Conservation (phyloP, 2,329 filamentous ascomycete genomes). For the Botrytis sinoallii region DNA sequence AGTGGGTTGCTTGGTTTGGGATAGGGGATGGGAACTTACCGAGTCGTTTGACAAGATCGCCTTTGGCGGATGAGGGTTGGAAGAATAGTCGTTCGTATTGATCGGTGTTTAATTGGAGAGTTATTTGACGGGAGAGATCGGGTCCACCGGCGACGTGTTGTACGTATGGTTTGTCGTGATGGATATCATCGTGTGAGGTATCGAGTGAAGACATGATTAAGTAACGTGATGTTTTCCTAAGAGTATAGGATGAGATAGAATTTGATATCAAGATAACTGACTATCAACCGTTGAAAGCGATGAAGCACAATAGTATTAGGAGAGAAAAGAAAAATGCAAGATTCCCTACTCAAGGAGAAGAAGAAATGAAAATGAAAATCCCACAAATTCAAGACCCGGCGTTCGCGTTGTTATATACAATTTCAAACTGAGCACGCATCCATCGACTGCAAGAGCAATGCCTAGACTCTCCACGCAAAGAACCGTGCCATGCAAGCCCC, state of each 20-base stretch:
- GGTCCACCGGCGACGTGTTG: not conserved
- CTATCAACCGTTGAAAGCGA: not conserved
- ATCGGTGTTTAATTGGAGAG: slow-evolving; percentile 19
- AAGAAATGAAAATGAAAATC: not conserved
- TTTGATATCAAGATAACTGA: not conserved
- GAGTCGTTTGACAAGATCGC: slow-evolving; percentile 24
- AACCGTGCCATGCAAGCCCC: not conserved
- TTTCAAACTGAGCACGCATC: not conserved
- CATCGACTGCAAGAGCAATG: not conserved
- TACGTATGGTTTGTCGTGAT: slow-evolving; percentile 3
- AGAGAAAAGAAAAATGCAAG: not conserved
- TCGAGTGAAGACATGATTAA: not conserved
- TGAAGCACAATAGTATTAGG: not conserved
- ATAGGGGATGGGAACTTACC: slow-evolving; percentile 7
- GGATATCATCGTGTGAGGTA: not conserved
- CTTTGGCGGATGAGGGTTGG: slow-evolving; percentile 22
- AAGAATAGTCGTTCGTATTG: slow-evolving; percentile 27
- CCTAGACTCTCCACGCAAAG: not conserved
- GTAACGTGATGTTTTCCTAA: not conserved
- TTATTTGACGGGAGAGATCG: slow-evolving; percentile 12
- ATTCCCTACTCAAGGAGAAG: not conserved
- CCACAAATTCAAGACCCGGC: not conserved
- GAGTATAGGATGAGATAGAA: not conserved
- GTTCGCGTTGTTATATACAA: not conserved
- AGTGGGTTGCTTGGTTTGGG: not conserved